Evolutionary conservation across 768 basidiomycete species (phyloP).

Genomic region (Wakefieldia striispora): DNA sequence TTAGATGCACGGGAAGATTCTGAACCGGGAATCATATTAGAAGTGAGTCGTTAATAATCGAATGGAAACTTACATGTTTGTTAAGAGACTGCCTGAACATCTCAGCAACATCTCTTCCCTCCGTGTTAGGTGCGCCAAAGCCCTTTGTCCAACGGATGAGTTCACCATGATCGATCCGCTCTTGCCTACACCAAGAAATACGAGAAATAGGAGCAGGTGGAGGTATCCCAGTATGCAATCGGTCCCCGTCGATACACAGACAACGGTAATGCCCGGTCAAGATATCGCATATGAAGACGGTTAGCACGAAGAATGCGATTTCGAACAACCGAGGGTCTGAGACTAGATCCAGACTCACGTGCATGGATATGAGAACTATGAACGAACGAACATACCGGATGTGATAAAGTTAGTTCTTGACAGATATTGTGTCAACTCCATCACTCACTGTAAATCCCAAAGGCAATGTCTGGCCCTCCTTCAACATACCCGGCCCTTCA

Average conservation of each 20-base stretch:
- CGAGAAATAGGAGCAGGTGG: neutral
- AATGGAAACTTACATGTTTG: slow-evolving; percentile 57
- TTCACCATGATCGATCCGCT: slow-evolving; percentile 87
- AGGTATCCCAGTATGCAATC: neutral
- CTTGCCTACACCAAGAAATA: slow-evolving; percentile 57
- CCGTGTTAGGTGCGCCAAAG: slow-evolving; percentile 88
- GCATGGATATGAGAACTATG: slow-evolving; percentile 95
- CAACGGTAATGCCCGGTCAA: neutral
- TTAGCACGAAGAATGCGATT: neutral
- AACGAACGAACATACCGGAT: neutral
- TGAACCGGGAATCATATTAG: slow-evolving; percentile 28
- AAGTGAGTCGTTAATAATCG: neutral
- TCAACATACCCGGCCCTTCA: slow-evolving; percentile 45
- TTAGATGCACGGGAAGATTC: slow-evolving; percentile 81
- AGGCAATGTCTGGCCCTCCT: slow-evolving; percentile 61
- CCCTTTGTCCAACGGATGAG: slow-evolving; percentile 99
- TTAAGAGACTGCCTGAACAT: slow-evolving; percentile 87
- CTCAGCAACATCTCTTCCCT: slow-evolving; percentile 87
- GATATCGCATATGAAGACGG: neutral
- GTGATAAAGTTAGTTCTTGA: slow-evolving; percentile 2
- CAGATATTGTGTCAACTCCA: neutral
- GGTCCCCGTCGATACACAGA: neutral
- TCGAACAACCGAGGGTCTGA: neutral
- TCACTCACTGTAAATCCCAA: slow-evolving; percentile 90
- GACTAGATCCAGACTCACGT: slow-evolving; percentile 50